These are phyloP conservation scores for Fusarium sp. DNA, from an alignment of 2,329 filamentous ascomycete species.

Conservation along the genomic window DNA sequence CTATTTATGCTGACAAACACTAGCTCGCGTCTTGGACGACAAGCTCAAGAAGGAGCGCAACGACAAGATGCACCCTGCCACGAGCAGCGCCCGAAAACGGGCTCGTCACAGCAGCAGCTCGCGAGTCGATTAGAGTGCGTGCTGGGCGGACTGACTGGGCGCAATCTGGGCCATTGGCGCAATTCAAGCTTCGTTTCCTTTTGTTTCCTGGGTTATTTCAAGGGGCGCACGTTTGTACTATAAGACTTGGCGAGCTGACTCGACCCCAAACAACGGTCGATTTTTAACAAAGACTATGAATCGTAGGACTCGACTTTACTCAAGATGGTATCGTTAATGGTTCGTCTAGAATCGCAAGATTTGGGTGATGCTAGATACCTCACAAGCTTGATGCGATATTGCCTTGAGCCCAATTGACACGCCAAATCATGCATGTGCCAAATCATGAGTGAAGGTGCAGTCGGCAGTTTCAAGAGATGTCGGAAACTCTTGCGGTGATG, in stretches of 20 bases:
- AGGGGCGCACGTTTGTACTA: neutral
- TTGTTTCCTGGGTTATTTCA: slow-evolving; percentile 19
- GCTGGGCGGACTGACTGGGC: neutral
- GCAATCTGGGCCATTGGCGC: neutral
- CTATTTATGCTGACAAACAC: slow-evolving; percentile 13
- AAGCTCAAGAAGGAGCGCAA: slow-evolving; percentile 71
- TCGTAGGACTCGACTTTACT: neutral
- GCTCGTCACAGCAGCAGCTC: slow-evolving; percentile 60
- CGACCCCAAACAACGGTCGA: neutral
- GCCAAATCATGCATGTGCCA: too few species aligned
- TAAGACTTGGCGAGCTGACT: slow-evolving; percentile 1
- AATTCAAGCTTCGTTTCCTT: neutral
- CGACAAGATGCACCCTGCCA: slow-evolving; percentile 64
- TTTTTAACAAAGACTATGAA: neutral
- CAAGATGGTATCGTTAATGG: neutral
- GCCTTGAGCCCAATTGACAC: neutral
- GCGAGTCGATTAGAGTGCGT: slow-evolving; percentile 23
- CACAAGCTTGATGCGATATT: neutral
- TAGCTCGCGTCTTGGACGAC: slow-evolving; percentile 71
- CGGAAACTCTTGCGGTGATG: too few species aligned
- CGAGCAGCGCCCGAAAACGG: slow-evolving; percentile 64
- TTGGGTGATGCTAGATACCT: neutral
- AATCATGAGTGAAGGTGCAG: too few species aligned
- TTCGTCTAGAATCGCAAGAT: neutral
- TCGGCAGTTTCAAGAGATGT: too few species aligned